These are phyloP conservation scores for Patellifolia procumbens DNA, from an alignment of 179 eudicot species.

Conservation along the genomic window DNA sequence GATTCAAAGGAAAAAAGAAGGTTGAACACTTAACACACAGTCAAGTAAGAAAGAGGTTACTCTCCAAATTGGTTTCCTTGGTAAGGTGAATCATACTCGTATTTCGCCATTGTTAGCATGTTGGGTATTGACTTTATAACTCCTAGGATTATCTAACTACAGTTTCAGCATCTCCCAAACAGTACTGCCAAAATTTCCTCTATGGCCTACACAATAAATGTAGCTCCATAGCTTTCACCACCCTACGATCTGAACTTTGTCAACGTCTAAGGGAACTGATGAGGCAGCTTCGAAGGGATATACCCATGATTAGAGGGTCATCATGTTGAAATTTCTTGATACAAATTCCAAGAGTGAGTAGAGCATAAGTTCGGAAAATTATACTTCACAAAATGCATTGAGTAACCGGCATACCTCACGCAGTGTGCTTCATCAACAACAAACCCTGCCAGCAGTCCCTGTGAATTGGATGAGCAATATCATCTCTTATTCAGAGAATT, in stretches of 20 bases:
- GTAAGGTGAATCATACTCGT: not conserved
- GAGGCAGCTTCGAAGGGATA: not conserved
- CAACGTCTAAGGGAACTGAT: not conserved
- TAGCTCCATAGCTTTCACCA: not conserved
- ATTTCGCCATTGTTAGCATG: not conserved
- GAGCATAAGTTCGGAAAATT: slow-evolving; percentile 8
- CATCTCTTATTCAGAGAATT: slow-evolving; percentile 17
- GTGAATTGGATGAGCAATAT: slow-evolving; percentile 25
- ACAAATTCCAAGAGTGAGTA: not conserved
- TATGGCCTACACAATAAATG: not conserved
- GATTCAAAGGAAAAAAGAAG: not conserved
- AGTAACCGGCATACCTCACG: slow-evolving; percentile 63
- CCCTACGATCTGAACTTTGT: not conserved
- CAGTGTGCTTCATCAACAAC: slow-evolving; percentile 99
- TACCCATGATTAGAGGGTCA: not conserved
- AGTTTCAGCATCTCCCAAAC: not conserved
- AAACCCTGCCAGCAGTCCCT: slow-evolving; percentile 92
- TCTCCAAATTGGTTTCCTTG: not conserved
- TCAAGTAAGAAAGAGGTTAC: not conserved
- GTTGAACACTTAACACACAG: not conserved
- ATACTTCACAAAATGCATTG: not conserved
- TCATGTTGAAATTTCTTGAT: not conserved
- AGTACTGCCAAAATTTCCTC: not conserved
- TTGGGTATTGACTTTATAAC: not conserved
- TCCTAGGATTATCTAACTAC: not conserved